Base-by-base conservation (phyloP, 768 basidiomycete genomes). In the Russula virescens region DNA sequence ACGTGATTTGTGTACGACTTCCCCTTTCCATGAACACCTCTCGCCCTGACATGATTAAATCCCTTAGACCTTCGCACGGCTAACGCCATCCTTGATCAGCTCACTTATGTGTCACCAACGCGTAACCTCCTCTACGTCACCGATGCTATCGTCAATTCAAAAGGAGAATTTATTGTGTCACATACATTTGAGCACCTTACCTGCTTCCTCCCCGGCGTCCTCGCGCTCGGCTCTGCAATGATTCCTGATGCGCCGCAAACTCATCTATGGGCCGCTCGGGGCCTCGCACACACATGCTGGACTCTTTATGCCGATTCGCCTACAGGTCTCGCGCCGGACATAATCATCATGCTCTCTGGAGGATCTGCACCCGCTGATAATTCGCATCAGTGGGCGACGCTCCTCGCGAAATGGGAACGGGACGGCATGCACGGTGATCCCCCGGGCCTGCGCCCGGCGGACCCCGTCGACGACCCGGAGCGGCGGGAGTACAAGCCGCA, bases 131-230 rank as follows among this genome's bases (percentile, higher is more conserved):
- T 91, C 50, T 91, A 91, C 63, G 87, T 88, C 13, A 90, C 88
- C 4, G 88, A 88, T 70, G 75, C 75, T 47, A 18, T 34, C 6
- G 55, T 31, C 14, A 21, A 63, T 18, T 66, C 70, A 18, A 5
- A 18, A 0, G 48, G 58, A n/a, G 23, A 3, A 0, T 19, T 64
- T 6, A 1, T 0, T 13, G 66, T 71, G 71, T 34, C 79, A 14
- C 83, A 87, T 66, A 71, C 70, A n/a, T 85, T 91, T 57, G 89
- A 91, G 64, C 89, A 92, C 69, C 75, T 92, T 45, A 84, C 89
- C 11, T 91, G 89, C 73, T 92, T 91, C 75, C 79, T 89, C 51
- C 89, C 89, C 0, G 90, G 87, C 23, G 73, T 90, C 14, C 77
- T 92, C 54, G 87, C 90, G 5, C 77, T 92, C 5, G 89, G 90